These are phyloP conservation scores for Nannizzia gypsea DNA, from an alignment of 2,329 filamentous ascomycete species.

Conservation along the genomic window DNA sequence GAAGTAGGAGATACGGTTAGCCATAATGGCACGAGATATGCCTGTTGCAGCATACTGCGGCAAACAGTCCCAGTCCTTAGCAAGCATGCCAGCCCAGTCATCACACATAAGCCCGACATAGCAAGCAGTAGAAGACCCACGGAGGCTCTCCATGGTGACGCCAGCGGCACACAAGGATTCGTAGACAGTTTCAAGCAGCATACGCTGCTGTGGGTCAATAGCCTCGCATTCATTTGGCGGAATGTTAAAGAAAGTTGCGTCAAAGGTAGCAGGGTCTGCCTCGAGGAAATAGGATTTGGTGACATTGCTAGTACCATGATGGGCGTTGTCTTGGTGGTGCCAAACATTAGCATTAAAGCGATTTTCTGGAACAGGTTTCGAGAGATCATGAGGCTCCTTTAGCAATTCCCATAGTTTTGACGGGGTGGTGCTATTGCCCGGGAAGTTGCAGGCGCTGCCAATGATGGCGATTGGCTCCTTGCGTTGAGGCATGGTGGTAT, in stretches of 20 bases:
- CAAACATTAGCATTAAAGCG: constrained; percentile 14
- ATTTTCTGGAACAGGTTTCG: constrained; percentile 11
- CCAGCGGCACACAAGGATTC: constrained; percentile 22
- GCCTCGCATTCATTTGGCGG: constrained; percentile 17
- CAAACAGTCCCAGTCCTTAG: constrained; percentile 14
- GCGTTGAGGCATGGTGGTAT: not conserved
- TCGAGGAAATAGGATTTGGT: constrained; percentile 13
- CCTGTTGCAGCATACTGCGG: constrained; percentile 19
- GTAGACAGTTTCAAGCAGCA: constrained; percentile 22
- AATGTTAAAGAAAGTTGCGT: constrained; percentile 25
- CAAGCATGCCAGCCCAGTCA: constrained; percentile 22
- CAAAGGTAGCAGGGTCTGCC: constrained; percentile 21
- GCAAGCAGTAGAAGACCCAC: constrained; percentile 24
- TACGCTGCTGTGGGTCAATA: constrained; percentile 25
- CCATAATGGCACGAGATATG: constrained; percentile 28
- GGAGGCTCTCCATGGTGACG: constrained; percentile 18
- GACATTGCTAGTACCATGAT: constrained; percentile 13
- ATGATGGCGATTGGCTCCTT: constrained; percentile 20
- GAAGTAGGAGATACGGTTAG: constrained; percentile 30
- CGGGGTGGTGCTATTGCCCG: constrained; percentile 21
- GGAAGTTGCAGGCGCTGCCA: constrained; percentile 26
- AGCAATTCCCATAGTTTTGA: constrained; percentile 28
- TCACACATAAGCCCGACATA: constrained; percentile 22
- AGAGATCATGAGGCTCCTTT: constrained; percentile 7
- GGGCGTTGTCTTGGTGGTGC: constrained; percentile 13